Conservation (phyloP, 2,329 filamentous ascomycete genomes). For the Stenocarpella maydis region DNA sequence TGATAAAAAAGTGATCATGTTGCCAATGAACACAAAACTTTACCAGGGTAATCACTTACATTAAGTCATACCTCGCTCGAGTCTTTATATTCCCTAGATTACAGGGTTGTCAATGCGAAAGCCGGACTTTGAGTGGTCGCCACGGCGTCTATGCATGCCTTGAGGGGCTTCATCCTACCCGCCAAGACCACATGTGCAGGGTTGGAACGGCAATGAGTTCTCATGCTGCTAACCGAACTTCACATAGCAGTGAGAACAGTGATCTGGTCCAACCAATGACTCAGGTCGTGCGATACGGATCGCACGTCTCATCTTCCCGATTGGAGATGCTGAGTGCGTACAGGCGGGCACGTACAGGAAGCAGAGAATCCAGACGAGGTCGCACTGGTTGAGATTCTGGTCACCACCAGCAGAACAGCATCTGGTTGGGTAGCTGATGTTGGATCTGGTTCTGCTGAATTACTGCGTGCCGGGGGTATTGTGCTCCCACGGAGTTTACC, state of each 20-base stretch:
- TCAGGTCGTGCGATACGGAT: neutral
- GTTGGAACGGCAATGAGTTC: neutral
- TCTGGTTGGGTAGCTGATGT: neutral
- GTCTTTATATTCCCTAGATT: neutral
- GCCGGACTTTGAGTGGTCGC: neutral
- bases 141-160: neutral
- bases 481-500: constrained; percentile 13
- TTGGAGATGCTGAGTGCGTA: neutral
- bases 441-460: constrained; percentile 5
- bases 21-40: neutral
- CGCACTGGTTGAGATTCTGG: neutral
- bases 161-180: neutral
- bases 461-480: too few relatives aligned
- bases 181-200: constrained; percentile 17
- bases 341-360: constrained; percentile 5
- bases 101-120: neutral
- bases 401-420: neutral
- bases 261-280: neutral
- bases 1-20: neutral
- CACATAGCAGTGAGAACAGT: neutral
- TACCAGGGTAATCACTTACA: neutral
- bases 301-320: neutral
- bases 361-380: neutral
- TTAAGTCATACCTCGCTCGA: neutral
- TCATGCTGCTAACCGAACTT: neutral